Base-by-base conservation (phyloP, 176 grass and related monocot species). In the Chrysopogon serrulatus region DNA sequence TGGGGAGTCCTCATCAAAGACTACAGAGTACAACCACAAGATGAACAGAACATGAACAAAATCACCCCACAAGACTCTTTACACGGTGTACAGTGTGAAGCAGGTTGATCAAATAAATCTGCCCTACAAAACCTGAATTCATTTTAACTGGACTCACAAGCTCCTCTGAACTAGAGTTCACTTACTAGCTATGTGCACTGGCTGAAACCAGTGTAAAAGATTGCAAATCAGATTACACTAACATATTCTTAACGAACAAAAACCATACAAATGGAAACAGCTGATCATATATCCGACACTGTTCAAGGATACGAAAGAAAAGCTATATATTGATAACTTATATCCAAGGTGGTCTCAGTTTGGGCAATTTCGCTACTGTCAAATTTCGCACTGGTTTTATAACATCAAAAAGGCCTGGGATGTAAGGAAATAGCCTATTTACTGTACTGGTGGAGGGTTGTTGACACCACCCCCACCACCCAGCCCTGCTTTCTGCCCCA, bases 401-500 rank as follows among this genome's bases (percentile, higher is more conserved):
- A 78, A 56, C 80, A 64, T 79, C 34, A 33, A 79, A 57, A 57
- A 88, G 17, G 31, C 57, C 37, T 36, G 18, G 32, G 32, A 67
- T 67, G 31, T 15, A 66, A 35, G n/a, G 21, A 16, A 89, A 70
- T 18, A 85, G 63, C 62, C 57, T 78, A 68, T 51, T 82, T 90
- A 95, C 39, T 94, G 90, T 63, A 37, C 7, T 6, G 74, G 32
- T 62, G 88, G 72, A 39, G 74, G 64, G 84, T 84, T 87, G 74
- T 62, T 85, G 53, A 69, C 43, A 54, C 51, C 79, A 73, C 78
- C 85, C 74, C 92, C 92, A 73, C 78, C 85, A 78, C 92, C 92
- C 72, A 97, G 78, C 42, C 90, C 92, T 57, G 89, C 89, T 72
- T 97, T 97, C 83, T 90, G 90, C 42, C 95, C 95, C 90, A 97